Evolutionary conservation across 768 basidiomycete genomes (phyloP), one percentile per base, ranked within the genome.

Genomic region (Glaciozyma martinii): DNA sequence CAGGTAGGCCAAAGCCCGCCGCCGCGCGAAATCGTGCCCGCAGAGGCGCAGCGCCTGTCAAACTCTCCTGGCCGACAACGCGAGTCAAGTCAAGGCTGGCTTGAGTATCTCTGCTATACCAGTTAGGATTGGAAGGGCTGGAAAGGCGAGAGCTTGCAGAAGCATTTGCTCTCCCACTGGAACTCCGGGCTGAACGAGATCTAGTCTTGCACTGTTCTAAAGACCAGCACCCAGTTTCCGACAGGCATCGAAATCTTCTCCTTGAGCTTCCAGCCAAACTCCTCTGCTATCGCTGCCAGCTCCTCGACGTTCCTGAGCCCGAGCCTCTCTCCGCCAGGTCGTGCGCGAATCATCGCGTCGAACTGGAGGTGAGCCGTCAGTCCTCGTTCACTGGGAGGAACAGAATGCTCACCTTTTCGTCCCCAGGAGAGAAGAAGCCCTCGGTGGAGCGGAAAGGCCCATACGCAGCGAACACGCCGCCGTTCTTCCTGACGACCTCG

Each of bases 201-300:
- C 12, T 40, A 8, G 2, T 40, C 12, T 40, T 40, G 15, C 37
- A 40, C 37, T 40, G 15, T 13, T 40, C 37, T 13, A 40, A 40
- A 68, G 8, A 62, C 44, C 40, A 68, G n/a, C 9, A 65, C 49
- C 56, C 56, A 68, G 33, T 68, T 68, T 13, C 60, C 63, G 13
- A 44, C 52, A n/a, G 60, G 55, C 54, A 65, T 64, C 29, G n/a
- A 3, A 9, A 60, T 25, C 19, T 21, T 53, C 10, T 62, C 54
- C 29, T 56, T 40, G 29, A 62, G n/a, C 7, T 50, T 27, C 63
- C 63, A 68, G 9, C 67, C 63, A 21, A 21, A 19, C 9, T 50
- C 47, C 30, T 15, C 19, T 0, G 67, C 63, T 9, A 68, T 27
- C 1, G 42, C n/a, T 5, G 23, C 56, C 10, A 68, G 54, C 5